Base-by-base conservation (phyloP, 2,329 filamentous ascomycete genomes). In the Nemania sp. region DNA sequence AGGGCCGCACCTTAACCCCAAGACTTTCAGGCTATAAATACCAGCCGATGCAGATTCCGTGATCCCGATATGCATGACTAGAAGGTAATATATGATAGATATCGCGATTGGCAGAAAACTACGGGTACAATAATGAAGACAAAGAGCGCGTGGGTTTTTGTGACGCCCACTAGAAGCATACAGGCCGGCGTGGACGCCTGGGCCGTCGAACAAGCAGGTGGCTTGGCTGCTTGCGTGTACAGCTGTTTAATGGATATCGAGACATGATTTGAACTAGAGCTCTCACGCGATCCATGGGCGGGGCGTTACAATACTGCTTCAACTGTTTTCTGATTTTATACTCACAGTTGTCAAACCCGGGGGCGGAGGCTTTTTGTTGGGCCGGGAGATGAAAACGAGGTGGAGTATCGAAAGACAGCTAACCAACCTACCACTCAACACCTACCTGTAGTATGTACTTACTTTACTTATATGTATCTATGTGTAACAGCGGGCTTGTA, bases 181-280 rank as follows among this genome's bases (percentile, higher is more conserved):
- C 49, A 50, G 52, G 49, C 40, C 18, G 43, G 53, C 43, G 40
- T 35, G 42, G 45, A 54, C 45, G 40, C 51, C 46, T 59, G 32
- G 21, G 17, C 51, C 43, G 60, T 65, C 50, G 52, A 59, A 57
- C 47, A 59, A 66, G 66, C 61, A 62, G 63, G 60, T 48, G 29
- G 49, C 59, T 57, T 56, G 63, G 60, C 46, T 25, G 49, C 59
- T 57, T 56, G 47, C 57, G 47, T 60, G 61, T 61, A 66, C 58
- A 58, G 46, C 52, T 58, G 49, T 60, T 68, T 68, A 70, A 70
- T 71, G 70, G 69, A 72, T 71, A 72, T 67, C 64, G 56, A 67
- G 67, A 64, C 67, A 71, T 67, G 68, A 70, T 71, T n/a, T 69
- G 67, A 71, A 72, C 67, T 71, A 71, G 67, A 65, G 63, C 61